Conservation (phyloP, 1,139 yeast genomes). For the Magnusiomyces starmeri region DNA sequence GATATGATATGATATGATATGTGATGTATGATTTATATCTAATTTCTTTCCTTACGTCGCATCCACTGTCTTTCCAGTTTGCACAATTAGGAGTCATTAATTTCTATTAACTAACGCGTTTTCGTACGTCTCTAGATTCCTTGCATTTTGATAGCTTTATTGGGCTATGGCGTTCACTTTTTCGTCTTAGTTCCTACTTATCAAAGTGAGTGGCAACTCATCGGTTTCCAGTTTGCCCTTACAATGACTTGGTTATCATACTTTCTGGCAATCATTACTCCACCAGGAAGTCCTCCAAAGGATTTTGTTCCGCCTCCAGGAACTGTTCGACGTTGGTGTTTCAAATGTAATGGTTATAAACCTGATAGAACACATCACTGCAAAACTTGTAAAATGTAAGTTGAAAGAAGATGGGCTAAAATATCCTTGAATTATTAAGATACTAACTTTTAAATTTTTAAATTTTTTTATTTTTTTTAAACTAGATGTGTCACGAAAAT, state of each 20-base stretch:
- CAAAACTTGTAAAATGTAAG: conserved; percentile 36
- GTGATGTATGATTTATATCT: too few species aligned
- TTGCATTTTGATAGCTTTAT: conserved; percentile 45
- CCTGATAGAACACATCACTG: conserved; percentile 83
- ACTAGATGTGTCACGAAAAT: conserved; percentile 59
- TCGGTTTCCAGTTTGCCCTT: conserved; percentile 44
- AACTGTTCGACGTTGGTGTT: conserved; percentile 56
- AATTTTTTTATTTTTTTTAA: neutral
- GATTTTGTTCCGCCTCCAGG: conserved; percentile 35
- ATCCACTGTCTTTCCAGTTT: too few species aligned
- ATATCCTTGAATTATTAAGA: neutral
- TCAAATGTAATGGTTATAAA: conserved; percentile 56
- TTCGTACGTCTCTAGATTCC: conserved; percentile 48
- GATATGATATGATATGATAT: too few species aligned
- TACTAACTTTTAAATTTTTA: neutral
- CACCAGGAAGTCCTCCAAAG: conserved; percentile 54
- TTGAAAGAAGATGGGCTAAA: too few species aligned
- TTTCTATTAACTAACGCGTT: neutral
- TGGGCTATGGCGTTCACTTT: conserved; percentile 61
- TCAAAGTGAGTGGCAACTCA: conserved; percentile 38
- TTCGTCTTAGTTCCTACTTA: conserved; percentile 45
- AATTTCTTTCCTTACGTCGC: too few species aligned
- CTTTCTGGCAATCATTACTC: conserved; percentile 46
- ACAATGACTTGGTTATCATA: conserved; percentile 68
- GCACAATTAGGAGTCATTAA: too few species aligned